Conservation (phyloP, 192 early-diverging fungal genomes). For the Gryganskiella cystojenkinii region DNA sequence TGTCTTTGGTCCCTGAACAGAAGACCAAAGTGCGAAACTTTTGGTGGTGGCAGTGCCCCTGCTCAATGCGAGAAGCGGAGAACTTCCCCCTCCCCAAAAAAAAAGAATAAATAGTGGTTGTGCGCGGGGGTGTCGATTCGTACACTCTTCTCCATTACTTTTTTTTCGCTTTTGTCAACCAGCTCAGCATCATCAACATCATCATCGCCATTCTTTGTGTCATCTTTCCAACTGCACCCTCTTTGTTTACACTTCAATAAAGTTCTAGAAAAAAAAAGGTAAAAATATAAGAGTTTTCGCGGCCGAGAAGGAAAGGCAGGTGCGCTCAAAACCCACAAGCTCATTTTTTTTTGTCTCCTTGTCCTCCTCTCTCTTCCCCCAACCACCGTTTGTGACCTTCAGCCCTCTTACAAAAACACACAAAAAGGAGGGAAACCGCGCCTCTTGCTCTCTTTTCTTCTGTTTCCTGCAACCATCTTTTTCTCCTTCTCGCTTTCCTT, state of each 20-base stretch:
- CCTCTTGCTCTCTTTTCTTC: too few relatives aligned
- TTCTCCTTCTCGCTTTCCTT: too few relatives aligned
- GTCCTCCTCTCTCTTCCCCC: too few relatives aligned
- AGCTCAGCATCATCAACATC: background rate
- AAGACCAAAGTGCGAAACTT: background rate
- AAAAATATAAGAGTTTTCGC: too few relatives aligned
- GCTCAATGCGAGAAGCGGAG: background rate
- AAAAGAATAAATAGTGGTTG: too few relatives aligned
- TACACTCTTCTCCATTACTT: too few relatives aligned
- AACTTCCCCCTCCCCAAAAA: background rate
- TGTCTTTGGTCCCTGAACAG: background rate
- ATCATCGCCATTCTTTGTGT: background rate
- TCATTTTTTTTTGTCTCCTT: background rate
- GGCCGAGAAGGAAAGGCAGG: too few relatives aligned
- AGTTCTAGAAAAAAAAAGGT: too few relatives aligned
- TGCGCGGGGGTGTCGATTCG: background rate
- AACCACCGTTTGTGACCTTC: background rate
- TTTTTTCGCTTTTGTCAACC: too few relatives aligned
- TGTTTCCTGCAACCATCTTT: background rate
- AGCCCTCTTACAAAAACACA: background rate
- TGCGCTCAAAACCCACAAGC: too few relatives aligned
- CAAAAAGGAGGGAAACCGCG: background rate
- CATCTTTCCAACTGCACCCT: background rate
- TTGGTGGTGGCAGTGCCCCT: background rate
- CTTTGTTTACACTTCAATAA: background rate